phyloP scores from a whole-genome alignment of 768 basidiomycete species.

The Tulasnella calospora region DNA sequence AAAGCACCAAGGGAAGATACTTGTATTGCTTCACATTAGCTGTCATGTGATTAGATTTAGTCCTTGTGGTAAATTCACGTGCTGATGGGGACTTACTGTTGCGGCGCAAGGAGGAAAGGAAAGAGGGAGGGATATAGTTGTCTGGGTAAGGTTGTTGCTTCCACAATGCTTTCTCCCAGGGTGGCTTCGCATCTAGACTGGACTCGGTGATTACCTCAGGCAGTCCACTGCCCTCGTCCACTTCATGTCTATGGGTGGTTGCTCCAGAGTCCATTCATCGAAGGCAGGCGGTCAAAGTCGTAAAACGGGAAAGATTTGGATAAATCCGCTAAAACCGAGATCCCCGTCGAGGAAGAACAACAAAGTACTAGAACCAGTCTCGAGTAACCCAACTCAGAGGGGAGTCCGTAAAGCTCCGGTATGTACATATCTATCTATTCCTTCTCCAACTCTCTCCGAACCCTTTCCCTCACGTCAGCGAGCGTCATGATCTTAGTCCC shows the following conservation, averaged over 20 bases:
- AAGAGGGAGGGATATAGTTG: slow-evolving; percentile 76
- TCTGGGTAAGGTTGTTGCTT: slow-evolving; percentile 70
- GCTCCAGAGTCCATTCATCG: too few species aligned
- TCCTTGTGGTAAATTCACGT: neutral
- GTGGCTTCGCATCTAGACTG: neutral
- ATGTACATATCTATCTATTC: neutral
- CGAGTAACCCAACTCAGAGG: too few species aligned
- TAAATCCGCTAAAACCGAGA: too few species aligned
- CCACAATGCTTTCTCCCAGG: slow-evolving; percentile 78
- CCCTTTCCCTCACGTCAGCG: slow-evolving; percentile 27
- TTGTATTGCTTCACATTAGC: slow-evolving; percentile 78
- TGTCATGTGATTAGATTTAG: slow-evolving; percentile 33
- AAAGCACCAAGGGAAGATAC: slow-evolving; percentile 65
- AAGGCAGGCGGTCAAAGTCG: too few species aligned
- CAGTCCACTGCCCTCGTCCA: too few species aligned
- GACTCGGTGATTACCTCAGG: neutral
- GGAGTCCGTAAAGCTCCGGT: neutral
- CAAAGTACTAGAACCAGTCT: too few species aligned
- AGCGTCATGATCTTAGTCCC: slow-evolving; percentile 17
- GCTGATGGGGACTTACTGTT: slow-evolving; percentile 55
- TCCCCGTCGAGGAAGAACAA: too few species aligned
- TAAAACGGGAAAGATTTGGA: too few species aligned
- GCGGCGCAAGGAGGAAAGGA: slow-evolving; percentile 69
- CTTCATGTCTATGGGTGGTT: too few species aligned
- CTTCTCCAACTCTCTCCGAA: slow-evolving; percentile 26